phyloP scores from a whole-genome alignment of 2,329 filamentous ascomycete genomes.

The Pseudocercospora macadamiae region DNA sequence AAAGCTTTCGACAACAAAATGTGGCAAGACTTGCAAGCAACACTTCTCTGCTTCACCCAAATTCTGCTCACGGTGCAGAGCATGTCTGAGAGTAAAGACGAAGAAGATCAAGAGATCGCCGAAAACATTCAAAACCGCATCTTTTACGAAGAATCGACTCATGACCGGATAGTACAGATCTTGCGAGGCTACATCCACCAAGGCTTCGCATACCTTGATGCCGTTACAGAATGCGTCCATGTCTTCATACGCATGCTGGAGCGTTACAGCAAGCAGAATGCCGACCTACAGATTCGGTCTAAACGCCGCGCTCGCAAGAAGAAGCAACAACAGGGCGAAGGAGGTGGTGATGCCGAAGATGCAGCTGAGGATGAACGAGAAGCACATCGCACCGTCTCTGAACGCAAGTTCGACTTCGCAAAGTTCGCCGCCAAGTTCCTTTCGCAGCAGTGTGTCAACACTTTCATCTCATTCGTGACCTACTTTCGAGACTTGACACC shows the following conservation, averaged over 20 bases:
- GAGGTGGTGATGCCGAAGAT: constrained; percentile 56
- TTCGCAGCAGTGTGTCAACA: constrained; percentile 82
- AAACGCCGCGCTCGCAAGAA: constrained; percentile 73
- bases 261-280: constrained; percentile 90
- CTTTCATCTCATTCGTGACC: constrained; percentile 77
- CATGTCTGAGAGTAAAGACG: constrained; percentile 79
- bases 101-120: constrained; percentile 96
- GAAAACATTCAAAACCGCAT: constrained; percentile 95
- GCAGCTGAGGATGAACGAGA: constrained; percentile 70
- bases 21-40: constrained; percentile 83
- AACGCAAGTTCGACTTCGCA: constrained; percentile 92
- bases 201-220: constrained; percentile 89
- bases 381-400: constrained; percentile 71
- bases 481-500: constrained; percentile 80
- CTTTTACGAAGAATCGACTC: constrained; percentile 97
- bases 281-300: constrained; percentile 89
- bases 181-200: constrained; percentile 89
- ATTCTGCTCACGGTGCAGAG: constrained; percentile 85
- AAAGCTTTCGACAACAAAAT: constrained; percentile 77
- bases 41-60: constrained; percentile 93
- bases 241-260: constrained; percentile 92
- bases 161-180: constrained; percentile 82
- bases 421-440: constrained; percentile 80
- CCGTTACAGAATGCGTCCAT: constrained; percentile 85
- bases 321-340: constrained; percentile 55